Conservation (phyloP, 495 filamentous ascomycete species). For the Staphylotrichum tortipilum region DNA sequence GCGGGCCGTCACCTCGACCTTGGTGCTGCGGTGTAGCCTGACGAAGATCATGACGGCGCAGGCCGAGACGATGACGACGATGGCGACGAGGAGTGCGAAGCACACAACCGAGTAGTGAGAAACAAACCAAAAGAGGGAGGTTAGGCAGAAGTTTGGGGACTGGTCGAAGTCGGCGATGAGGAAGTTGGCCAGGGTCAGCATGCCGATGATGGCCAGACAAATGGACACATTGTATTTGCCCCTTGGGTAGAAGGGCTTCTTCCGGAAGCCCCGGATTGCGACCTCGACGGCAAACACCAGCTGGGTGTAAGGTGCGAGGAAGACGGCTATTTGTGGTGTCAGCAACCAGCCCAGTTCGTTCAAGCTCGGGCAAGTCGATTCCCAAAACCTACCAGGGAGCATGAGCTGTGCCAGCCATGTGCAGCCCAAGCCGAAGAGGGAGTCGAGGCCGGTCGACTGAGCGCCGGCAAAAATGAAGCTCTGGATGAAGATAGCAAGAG, state of each 20-base stretch:
- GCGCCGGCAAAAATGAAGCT: conserved; percentile 37
- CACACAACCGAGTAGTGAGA: conserved; percentile 35
- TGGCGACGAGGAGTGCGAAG: conserved; percentile 30
- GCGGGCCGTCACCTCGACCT: conserved; percentile 34
- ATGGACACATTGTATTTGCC: conserved; percentile 37
- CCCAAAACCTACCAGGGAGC: conserved; percentile 35
- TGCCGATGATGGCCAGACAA: conserved; percentile 31
- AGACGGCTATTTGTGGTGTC: conserved; percentile 31
- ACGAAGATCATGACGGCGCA: conserved; percentile 30
- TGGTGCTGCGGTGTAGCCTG: conserved; percentile 30
- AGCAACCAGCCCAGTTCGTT: neutral
- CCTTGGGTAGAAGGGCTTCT: conserved; percentile 32
- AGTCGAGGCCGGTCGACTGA: conserved; percentile 35
- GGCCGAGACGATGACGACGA: conserved; percentile 23
- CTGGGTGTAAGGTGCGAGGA: conserved; percentile 41
- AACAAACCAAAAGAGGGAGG: conserved; percentile 44
- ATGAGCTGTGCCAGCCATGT: conserved; percentile 35
- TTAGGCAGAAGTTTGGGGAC: conserved; percentile 34
- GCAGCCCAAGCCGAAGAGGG: conserved; percentile 33
- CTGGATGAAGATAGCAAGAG: conserved; percentile 38
- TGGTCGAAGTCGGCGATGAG: conserved; percentile 36
- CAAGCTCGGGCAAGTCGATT: too few relatives aligned
- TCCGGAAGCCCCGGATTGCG: conserved; percentile 31
- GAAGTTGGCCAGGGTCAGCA: conserved; percentile 32
- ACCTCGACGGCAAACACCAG: conserved; percentile 37